Conservation (phyloP, 2,329 filamentous ascomycete species). For the Beauveria sp. region DNA sequence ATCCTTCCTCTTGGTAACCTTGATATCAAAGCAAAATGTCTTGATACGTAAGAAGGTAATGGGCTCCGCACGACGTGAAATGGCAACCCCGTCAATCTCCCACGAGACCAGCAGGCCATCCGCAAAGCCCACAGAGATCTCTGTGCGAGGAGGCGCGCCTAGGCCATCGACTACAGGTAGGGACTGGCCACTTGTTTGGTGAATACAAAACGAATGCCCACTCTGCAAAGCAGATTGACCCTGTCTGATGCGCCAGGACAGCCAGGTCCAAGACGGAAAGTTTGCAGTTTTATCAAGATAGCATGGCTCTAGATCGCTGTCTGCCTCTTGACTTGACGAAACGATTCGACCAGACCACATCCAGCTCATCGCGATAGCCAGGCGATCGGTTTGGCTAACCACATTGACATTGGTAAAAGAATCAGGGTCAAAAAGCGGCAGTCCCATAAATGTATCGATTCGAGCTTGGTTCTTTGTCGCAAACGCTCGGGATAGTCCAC, state of each 20-base stretch:
- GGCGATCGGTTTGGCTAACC: slow-evolving; percentile 26
- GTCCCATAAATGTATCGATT: slow-evolving; percentile 23
- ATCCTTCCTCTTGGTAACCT: slow-evolving; percentile 14
- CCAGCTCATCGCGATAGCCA: slow-evolving; percentile 30
- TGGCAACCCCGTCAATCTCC: slow-evolving; percentile 28
- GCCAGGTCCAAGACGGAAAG: slow-evolving; percentile 32
- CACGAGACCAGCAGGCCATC: slow-evolving; percentile 27
- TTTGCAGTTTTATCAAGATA: slow-evolving; percentile 15
- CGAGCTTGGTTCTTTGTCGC: slow-evolving; percentile 20
- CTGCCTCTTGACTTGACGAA: not conserved
- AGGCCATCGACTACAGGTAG: slow-evolving; percentile 22
- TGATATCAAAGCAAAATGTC: slow-evolving; percentile 27
- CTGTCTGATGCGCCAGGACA: slow-evolving; percentile 25
- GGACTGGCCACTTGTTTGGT: slow-evolving; percentile 21
- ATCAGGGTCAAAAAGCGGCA: slow-evolving; percentile 27
- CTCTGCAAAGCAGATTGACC: slow-evolving; percentile 14
- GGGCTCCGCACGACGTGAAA: slow-evolving; percentile 19
- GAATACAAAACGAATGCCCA: slow-evolving; percentile 21
- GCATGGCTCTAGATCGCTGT: not conserved
- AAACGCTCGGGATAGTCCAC: slow-evolving; percentile 24
- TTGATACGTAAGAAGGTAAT: slow-evolving; percentile 26
- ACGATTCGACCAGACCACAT: slow-evolving; percentile 14
- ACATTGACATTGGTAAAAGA: slow-evolving; percentile 22
- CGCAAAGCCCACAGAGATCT: slow-evolving; percentile 28
- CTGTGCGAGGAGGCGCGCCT: slow-evolving; percentile 24